Base-by-base conservation (phyloP, 192 early-diverging fungal genomes). In the Coemansia sp. region DNA sequence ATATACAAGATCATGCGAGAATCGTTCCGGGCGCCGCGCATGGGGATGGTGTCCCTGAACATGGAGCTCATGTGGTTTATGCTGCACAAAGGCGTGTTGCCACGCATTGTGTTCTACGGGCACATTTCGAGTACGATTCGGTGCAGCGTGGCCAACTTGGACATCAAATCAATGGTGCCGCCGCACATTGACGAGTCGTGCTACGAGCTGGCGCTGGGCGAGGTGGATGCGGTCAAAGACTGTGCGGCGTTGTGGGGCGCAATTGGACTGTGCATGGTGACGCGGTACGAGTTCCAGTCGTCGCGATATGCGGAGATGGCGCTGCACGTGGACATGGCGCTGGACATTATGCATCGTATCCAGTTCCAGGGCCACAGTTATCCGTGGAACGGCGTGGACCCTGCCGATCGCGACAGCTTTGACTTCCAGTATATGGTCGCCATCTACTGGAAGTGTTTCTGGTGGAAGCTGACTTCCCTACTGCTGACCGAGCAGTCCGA, bases 221-320 rank as follows among this genome's bases (percentile, higher is more conserved):
- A 76, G 61, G 61, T 70, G 3, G 57, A 68, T 37, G 19, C 49
- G 12, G 63, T 70, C 45, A 66, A 64, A 16, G 60, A 61, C 45
- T 70, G 60, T 27, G 49, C 68, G 35, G 74, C 54, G 0, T 39
- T 76, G 7, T 76, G 74, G 74, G 74, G 74, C 12, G 74, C 74
- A 3, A 69, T 76, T 11, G 74, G 64, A 5, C 59, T 76, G 37
- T 76, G 74, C 39, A 76, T 76, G 74, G 32, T 76, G 5, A 50
- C 74, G 4, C 59, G 74, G 18, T 76, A 76, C 61, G 74, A 76
- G 65, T 76, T 76, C 68, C 74, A 76, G 61, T 76, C 74, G 52
- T 53, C 68, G 56, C 49, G 74, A 16, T 76, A 76, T 57, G 67
- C 66, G 24, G 67, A 76, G 61, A 76, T 76, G 74, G 61, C 54